Conservation (phyloP, 2,329 filamentous ascomycete species). For the Cytospora chrysosperma region DNA sequence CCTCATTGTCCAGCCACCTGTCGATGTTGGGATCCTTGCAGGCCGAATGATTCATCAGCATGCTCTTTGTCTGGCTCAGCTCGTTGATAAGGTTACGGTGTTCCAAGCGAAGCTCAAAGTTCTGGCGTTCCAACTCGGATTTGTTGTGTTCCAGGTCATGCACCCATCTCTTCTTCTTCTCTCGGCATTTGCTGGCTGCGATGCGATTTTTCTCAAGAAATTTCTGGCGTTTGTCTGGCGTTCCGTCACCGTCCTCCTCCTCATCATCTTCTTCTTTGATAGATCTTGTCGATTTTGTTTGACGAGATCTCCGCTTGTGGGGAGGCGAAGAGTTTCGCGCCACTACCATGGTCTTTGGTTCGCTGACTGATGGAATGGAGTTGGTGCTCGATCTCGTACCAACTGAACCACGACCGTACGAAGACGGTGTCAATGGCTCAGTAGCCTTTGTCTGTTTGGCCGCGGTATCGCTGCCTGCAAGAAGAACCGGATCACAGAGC, state of each 20-base stretch:
- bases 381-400: slow-evolving; percentile 14
- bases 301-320: slow-evolving; percentile 25
- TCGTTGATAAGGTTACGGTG: slow-evolving; percentile 44
- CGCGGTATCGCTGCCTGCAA: background rate
- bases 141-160: slow-evolving; percentile 49
- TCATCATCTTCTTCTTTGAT: slow-evolving; percentile 29
- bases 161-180: slow-evolving; percentile 61
- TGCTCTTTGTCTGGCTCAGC: slow-evolving; percentile 47
- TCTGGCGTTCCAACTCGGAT: slow-evolving; percentile 42
- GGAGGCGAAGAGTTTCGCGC: background rate
- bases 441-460: background rate
- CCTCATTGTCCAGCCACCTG: slow-evolving; percentile 53
- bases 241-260: slow-evolving; percentile 26
- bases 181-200: slow-evolving; percentile 71
- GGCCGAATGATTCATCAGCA: slow-evolving; percentile 51
- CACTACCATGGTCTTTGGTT: background rate
- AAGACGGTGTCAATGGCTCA: slow-evolving; percentile 15
- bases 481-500: slow-evolving; percentile 13
- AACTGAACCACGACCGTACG: slow-evolving; percentile 3
- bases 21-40: slow-evolving; percentile 55
- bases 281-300: slow-evolving; percentile 27
- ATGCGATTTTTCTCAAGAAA: slow-evolving; percentile 70
- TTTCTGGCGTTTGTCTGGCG: slow-evolving; percentile 39
- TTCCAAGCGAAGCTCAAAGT: slow-evolving; percentile 44
- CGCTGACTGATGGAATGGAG: slow-evolving; percentile 1